Evolutionary conservation across 1,284 basidiomycete species (phyloP).

Genomic region (Moesziomyces aphidis): DNA sequence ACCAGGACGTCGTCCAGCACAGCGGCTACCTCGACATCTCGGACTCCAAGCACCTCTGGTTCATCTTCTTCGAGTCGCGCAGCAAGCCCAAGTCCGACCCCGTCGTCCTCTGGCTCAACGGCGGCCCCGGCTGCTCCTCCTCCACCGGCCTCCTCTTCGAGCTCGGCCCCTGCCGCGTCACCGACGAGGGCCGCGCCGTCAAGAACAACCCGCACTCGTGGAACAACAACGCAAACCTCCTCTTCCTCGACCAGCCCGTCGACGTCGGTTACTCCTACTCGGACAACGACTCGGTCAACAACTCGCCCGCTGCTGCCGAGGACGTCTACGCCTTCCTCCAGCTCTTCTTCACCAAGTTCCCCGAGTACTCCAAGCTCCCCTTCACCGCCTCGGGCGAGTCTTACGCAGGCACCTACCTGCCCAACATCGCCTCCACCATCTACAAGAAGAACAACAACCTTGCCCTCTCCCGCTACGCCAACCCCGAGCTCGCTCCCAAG

Average conservation of each 20-base stretch:
- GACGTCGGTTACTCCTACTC: constrained; percentile 90
- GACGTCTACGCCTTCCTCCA: constrained; percentile 92
- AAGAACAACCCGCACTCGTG: constrained; percentile 81
- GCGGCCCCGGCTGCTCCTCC: constrained; percentile 75
- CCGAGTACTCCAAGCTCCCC: constrained; percentile 60
- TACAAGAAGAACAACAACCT: constrained; percentile 64
- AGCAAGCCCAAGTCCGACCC: constrained; percentile 79
- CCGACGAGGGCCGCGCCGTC: constrained; percentile 77
- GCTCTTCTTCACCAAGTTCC: constrained; percentile 77
- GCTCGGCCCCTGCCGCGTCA: constrained; percentile 84
- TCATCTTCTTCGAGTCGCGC: constrained; percentile 88
- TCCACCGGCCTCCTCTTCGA: constrained; percentile 77
- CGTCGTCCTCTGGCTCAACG: constrained; percentile 88
- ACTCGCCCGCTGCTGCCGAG: constrained; percentile 78
- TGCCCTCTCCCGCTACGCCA: constrained; percentile 32
- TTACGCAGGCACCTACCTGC: constrained; percentile 75
- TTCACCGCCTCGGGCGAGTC: constrained; percentile 71
- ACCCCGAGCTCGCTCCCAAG: constrained; percentile 40
- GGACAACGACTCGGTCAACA: constrained; percentile 77
- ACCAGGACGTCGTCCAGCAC: constrained; percentile 83
- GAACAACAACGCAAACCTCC: constrained; percentile 77
- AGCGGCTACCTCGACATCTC: constrained; percentile 86
- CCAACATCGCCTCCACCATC: constrained; percentile 63
- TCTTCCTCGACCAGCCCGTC: constrained; percentile 83
- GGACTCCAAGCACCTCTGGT: constrained; percentile 86